Base-by-base conservation (phyloP, 2,329 filamentous ascomycete species). In the Beauveria australis region DNA sequence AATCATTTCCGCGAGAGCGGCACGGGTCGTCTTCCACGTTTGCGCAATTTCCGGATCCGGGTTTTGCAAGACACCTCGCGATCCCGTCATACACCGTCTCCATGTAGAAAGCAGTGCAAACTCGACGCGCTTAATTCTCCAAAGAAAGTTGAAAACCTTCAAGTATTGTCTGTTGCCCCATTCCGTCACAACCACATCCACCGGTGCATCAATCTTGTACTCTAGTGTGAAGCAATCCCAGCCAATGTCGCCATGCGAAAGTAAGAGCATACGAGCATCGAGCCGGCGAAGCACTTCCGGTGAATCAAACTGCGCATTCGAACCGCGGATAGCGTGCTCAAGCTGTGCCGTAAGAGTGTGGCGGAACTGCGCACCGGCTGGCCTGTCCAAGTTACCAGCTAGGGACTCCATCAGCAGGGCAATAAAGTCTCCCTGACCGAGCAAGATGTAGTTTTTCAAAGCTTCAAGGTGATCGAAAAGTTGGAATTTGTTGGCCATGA, bases 151-250 rank as follows among this genome's bases (percentile, higher is more conserved):
- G 82, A 99, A 99, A 10, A 99, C 91, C 72, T 97, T 97, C 67
- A 99, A 87, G 71, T 99, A 99, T 71, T 99, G 93, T 24, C 93
- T 89, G 66, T 90, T 93, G 51, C 92, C 92, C 85, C 92, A 97
- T 47, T 95, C 91, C 0, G 93, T 97, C 44, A 99, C 92, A 53
- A 99, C 92, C 30, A 99, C 94, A 71, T 99, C 94, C 26, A 97
- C 90, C 0, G 94, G 94, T 2, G 93, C 89, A 71, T 96, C 92
- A 66, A 99, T 94, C 73, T 97, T 97, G 77, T 99, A 99, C 72
- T 99, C 95, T 9, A 99, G 84, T 0, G 94, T 99, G 75, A 99
- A 99, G 71, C 95, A 96, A 71, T 99, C 94, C 94, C 94, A 99
- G 54, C 94, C 94, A 58, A 97, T 97, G 68, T 99, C 94, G 56